A percentile compares a stretch with the other conserved stretches of the same genome.
These are phyloP conservation scores for Calycina herbarum DNA, from an alignment of 2,329 filamentous ascomycete genomes.

Conservation along the genomic window DNA sequence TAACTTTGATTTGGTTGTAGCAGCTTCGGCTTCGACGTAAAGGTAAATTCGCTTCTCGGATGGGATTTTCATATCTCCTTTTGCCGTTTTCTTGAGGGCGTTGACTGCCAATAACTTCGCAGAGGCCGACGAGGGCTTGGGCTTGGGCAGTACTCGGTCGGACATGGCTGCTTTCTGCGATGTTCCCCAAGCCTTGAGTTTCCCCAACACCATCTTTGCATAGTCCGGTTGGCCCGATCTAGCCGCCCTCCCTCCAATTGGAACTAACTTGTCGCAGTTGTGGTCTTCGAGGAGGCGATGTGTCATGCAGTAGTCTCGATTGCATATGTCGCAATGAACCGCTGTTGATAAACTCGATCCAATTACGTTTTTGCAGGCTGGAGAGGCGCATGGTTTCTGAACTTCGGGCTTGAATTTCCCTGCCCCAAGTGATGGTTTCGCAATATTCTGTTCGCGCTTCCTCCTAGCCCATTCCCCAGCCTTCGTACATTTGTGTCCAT, in stretches of 20 bases:
- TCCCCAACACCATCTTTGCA: too few species aligned
- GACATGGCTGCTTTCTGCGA: conserved; percentile 62
- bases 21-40: conserved; percentile 85
- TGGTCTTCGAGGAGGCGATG: conserved; percentile 80
- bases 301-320: conserved; percentile 74
- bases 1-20: conserved; percentile 79
- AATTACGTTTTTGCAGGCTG: conserved; percentile 68
- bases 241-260: conserved; percentile 50
- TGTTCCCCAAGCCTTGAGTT: conserved; percentile 74
- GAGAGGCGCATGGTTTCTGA: conserved; percentile 67
- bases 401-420: conserved; percentile 54
- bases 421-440: conserved; percentile 54
- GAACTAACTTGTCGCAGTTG: conserved; percentile 75
- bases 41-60: conserved; percentile 86
- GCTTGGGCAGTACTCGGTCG: conserved; percentile 56
- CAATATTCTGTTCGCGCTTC: conserved; percentile 54
- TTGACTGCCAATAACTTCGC: conserved; percentile 70
- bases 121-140: conserved; percentile 62
- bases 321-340: conserved; percentile 71
- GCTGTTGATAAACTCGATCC: conserved; percentile 66
- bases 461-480: conserved; percentile 63
- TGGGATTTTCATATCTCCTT: conserved; percentile 82
- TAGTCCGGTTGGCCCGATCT: too few species aligned
- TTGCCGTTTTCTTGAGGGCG: conserved; percentile 80
- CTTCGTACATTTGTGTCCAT: conserved; percentile 68